Evolutionary conservation across 2,329 filamentous ascomycete species (phyloP).

Genomic region (Stenocarpella maydis): DNA sequence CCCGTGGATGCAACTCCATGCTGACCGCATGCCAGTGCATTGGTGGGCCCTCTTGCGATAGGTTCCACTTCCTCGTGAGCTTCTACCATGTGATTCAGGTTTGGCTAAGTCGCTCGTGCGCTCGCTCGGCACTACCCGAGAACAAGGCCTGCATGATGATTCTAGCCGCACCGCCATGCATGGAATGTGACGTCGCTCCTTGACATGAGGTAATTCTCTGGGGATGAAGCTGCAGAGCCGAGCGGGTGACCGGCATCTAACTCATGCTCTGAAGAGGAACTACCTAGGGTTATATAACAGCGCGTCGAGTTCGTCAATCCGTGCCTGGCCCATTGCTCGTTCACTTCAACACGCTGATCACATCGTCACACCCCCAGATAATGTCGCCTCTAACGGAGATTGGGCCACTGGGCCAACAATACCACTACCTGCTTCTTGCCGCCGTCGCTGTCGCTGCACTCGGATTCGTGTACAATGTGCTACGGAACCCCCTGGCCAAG

Average conservation of each 20-base stretch:
- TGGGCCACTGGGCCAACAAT: background rate
- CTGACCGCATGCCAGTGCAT: background rate
- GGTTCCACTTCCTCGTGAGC: background rate
- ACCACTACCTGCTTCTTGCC: background rate
- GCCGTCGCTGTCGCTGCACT: slow-evolving; percentile 4
- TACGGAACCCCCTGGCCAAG: slow-evolving; percentile 24
- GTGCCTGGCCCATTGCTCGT: background rate
- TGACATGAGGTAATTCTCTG: background rate
- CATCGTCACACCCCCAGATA: background rate
- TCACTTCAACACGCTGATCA: background rate
- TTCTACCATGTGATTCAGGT: background rate
- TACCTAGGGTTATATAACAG: slow-evolving; percentile 17
- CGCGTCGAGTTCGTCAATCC: too few relatives aligned
- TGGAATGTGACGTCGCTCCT: background rate
- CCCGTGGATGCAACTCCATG: background rate
- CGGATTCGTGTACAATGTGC: slow-evolving; percentile 9
- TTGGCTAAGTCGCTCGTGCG: background rate
- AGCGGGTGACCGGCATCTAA: background rate
- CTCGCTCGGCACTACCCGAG: background rate
- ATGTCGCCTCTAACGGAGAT: slow-evolving; percentile 13
- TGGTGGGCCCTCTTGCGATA: background rate
- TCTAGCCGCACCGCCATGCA: background rate
- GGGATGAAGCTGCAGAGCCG: background rate
- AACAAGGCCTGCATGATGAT: background rate
- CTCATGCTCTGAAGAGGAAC: background rate